Percentiles rank a stretch among this genome's conserved stretches.
phyloP scores from a whole-genome alignment of 805 yeast genomes.

The Tetrapisispora phaffii region DNA sequence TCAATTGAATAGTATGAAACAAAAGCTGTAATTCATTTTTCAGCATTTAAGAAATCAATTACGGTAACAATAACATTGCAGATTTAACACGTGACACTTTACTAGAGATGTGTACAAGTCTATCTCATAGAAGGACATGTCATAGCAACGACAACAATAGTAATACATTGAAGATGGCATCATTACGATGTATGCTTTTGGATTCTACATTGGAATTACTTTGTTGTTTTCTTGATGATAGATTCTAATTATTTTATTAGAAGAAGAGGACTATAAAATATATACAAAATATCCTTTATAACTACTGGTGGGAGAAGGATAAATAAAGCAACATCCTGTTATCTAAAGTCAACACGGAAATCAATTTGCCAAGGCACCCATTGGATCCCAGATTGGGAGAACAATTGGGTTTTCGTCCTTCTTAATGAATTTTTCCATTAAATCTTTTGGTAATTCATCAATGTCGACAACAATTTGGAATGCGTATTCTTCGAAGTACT shows the following conservation, averaged over 20 bases:
- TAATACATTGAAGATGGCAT: too few species aligned
- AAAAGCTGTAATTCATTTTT: background rate
- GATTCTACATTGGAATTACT: too few species aligned
- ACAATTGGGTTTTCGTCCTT: slow-evolving; percentile 41
- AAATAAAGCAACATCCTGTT: background rate
- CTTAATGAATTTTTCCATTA: slow-evolving; percentile 28
- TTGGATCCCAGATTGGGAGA: slow-evolving; percentile 72
- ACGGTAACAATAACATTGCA: background rate
- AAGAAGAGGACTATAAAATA: too few species aligned
- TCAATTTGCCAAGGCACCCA: slow-evolving; percentile 56
- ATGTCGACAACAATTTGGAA: slow-evolving; percentile 58
- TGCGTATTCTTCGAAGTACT: slow-evolving; percentile 65
- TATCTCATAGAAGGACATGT: too few species aligned
- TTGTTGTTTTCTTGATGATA: too few species aligned
- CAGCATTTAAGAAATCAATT: background rate
- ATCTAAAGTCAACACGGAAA: background rate
- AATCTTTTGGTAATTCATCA: slow-evolving; percentile 37
- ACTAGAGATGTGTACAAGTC: too few species aligned
- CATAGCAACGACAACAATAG: too few species aligned
- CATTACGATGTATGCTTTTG: too few species aligned
- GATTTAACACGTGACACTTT: background rate
- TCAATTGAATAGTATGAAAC: background rate
- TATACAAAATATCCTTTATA: too few species aligned
- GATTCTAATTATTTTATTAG: too few species aligned
- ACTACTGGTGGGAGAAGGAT: too few species aligned